A percentile compares a stretch with the other conserved stretches of the same genome.
These are phyloP conservation scores for Debaryomyces coudertii DNA, from an alignment of 1,139 yeast species.

Conservation along the genomic window DNA sequence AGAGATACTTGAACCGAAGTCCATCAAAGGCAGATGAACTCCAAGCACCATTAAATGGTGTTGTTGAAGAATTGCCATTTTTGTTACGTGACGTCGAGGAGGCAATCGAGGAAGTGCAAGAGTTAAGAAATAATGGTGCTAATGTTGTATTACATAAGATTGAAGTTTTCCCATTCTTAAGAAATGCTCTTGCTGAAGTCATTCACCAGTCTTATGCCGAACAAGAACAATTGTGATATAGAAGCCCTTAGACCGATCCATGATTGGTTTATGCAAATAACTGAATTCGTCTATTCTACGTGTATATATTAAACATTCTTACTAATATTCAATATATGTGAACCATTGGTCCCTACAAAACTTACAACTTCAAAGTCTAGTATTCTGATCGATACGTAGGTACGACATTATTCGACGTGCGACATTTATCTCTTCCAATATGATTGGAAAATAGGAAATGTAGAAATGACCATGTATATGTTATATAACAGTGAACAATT, in stretches of 20 bases:
- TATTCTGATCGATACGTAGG: not conserved
- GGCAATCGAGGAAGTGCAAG: slow-evolving; percentile 56
- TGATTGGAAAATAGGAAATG: slow-evolving; percentile 5
- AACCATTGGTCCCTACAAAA: not conserved
- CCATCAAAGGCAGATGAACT: slow-evolving; percentile 23
- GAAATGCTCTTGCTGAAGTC: slow-evolving; percentile 32
- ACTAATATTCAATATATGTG: slow-evolving; percentile 2
- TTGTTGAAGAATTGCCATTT: slow-evolving; percentile 48
- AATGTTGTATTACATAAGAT: slow-evolving; percentile 38
- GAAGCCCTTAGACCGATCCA: not conserved
- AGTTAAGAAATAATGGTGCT: slow-evolving; percentile 40
- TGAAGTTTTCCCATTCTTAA: slow-evolving; percentile 46
- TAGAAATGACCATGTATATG: not conserved
- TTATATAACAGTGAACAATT: not conserved
- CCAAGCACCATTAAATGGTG: slow-evolving; percentile 40
- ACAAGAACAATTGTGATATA: slow-evolving; percentile 4
- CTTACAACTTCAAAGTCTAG: not conserved
- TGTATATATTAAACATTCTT: slow-evolving; percentile 7
- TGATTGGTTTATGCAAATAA: not conserved
- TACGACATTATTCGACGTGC: slow-evolving; percentile 7
- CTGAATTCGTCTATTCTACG: not conserved
- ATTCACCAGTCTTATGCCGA: slow-evolving; percentile 19
- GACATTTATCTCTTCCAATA: slow-evolving; percentile 4
- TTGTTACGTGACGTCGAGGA: slow-evolving; percentile 49
- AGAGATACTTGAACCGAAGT: slow-evolving; percentile 28